Evolutionary conservation across 441 rosid genomes (phyloP).

Genomic region (Hypseocharis bilobata): DNA sequence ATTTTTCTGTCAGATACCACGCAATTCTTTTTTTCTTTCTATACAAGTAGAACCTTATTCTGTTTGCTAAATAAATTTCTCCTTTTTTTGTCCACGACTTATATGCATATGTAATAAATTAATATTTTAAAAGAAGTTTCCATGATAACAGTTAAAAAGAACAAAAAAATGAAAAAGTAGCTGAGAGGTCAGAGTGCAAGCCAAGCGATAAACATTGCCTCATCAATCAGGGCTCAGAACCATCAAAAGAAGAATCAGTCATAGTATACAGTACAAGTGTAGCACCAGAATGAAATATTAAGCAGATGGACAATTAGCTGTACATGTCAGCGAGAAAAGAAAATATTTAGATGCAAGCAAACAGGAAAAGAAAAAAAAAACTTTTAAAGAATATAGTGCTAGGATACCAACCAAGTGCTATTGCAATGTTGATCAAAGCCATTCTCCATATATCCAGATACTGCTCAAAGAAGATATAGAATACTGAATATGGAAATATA

Average conservation of each 20-base stretch:
- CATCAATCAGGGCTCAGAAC: no score
- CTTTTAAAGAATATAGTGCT: neutral
- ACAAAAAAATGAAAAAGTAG: no score
- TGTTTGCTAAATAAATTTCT: no score
- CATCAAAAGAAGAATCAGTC: neutral
- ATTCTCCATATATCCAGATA: slow-evolving; percentile 60
- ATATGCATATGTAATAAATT: neutral
- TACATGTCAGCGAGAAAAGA: neutral
- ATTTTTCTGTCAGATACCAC: no score
- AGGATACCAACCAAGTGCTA: slow-evolving; percentile 50
- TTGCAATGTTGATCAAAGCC: slow-evolving; percentile 49
- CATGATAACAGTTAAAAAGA: no score
- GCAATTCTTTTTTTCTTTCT: neutral
- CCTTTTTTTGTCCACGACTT: neutral
- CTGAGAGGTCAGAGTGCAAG: neutral
- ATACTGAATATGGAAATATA: slow-evolving; percentile 66
- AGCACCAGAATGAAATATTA: neutral
- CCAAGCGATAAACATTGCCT: neutral
- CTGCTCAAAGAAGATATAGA: slow-evolving; percentile 71
- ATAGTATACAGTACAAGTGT: neutral
- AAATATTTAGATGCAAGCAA: neutral
- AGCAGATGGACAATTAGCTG: neutral
- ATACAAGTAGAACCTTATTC: no score
- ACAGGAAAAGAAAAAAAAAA: neutral
- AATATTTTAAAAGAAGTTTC: no score